These are phyloP conservation scores for Fistulifera solaris DNA, from an alignment of 108 stramenopile genomes.

Conservation along the genomic window DNA sequence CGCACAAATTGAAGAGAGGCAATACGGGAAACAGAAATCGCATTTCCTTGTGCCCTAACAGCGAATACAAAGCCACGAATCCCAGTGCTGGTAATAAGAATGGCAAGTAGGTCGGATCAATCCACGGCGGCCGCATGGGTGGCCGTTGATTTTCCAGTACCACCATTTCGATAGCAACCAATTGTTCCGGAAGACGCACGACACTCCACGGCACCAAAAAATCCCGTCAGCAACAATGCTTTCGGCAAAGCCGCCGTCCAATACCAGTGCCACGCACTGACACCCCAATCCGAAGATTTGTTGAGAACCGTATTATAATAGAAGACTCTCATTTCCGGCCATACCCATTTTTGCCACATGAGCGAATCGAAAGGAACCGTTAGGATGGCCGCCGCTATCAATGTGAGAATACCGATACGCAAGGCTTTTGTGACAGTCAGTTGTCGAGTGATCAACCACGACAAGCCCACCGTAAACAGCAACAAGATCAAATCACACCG, in stretches of 20 bases:
- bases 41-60: conserved; percentile 93
- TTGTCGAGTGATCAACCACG: conserved; percentile 45
- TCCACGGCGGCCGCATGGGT: neutral
- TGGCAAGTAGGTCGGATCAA: conserved; percentile 41
- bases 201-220: conserved; percentile 66
- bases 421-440: conserved; percentile 50
- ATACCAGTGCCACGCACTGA: conserved; percentile 92
- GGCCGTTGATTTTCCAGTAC: conserved; percentile 1
- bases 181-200: conserved; percentile 36
- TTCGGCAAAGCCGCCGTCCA: conserved; percentile 76
- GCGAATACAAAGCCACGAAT: conserved; percentile 76
- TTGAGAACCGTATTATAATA: conserved; percentile 94
- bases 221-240: conserved; percentile 53
- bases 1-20: conserved; percentile 76
- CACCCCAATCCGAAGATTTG: conserved; percentile 92
- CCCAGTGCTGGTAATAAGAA: conserved; percentile 53
- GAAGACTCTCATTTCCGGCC: conserved; percentile 97
- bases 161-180: conserved; percentile 15
- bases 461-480: conserved; percentile 68
- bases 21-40: conserved; percentile 90
- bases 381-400: conserved; percentile 40
- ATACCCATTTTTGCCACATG: conserved; percentile 86
- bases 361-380: conserved; percentile 84
- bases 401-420: conserved; percentile 49
- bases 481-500: conserved; percentile 93